phyloP scores from a whole-genome alignment of 768 basidiomycete species.

The Hygrocybe punicea region DNA sequence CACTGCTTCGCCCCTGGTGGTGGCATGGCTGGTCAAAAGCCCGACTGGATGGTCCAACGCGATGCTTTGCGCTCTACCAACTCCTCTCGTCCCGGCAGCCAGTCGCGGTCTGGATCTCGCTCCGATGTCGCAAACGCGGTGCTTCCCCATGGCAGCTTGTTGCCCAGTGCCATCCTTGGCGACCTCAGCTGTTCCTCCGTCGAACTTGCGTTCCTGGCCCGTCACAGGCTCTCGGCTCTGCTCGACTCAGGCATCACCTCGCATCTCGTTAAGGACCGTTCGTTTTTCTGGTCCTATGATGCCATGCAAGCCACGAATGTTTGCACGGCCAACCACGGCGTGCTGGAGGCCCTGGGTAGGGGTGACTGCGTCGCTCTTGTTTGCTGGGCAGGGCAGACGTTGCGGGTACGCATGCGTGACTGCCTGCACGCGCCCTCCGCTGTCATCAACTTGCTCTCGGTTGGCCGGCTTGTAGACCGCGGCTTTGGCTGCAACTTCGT shows the following conservation, averaged over 20 bases:
- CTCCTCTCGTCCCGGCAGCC: too few relatives aligned
- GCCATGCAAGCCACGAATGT: constrained; percentile 1
- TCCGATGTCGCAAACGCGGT: neutral
- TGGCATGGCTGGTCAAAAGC: constrained; percentile 7
- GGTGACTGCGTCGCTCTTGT: constrained; percentile 16
- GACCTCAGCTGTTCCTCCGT: neutral
- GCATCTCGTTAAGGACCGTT: constrained; percentile 17
- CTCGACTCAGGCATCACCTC: constrained; percentile 23
- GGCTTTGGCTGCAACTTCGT: constrained; percentile 7
- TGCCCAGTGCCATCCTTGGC: neutral
- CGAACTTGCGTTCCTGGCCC: neutral
- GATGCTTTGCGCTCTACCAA: too few relatives aligned
- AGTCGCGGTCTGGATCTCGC: too few relatives aligned
- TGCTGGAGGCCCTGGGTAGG: neutral
- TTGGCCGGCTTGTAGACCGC: constrained; percentile 17
- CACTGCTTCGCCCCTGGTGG: neutral
- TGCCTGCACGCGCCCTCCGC: constrained; percentile 26
- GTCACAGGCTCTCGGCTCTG: neutral
- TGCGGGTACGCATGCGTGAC: constrained; percentile 11
- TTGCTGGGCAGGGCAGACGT: neutral
- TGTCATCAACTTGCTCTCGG: constrained; percentile 22
- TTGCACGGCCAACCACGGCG: constrained; percentile 20
- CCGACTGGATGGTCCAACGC: constrained; percentile 5
- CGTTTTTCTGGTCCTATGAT: constrained; percentile 17
- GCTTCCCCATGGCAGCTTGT: neutral